Percentiles rank a stretch among this genome's conserved stretches.
Conservation (phyloP, 1,139 yeast species). For the Candida albicans region DNA sequence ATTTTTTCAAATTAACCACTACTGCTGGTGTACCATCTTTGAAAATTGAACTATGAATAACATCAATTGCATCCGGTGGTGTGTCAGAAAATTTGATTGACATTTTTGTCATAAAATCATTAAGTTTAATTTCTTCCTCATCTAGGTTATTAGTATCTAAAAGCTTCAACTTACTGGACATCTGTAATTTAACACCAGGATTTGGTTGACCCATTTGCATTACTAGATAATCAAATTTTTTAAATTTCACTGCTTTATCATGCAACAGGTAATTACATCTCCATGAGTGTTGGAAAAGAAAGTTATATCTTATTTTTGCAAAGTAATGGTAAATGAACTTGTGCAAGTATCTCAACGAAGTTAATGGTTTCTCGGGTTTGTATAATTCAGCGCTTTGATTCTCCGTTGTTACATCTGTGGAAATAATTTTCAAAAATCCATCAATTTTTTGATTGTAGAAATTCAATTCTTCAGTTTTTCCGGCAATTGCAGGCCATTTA, state of each 20-base stretch:
- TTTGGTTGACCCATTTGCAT: constrained; percentile 42
- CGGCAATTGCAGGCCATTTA: constrained; percentile 58
- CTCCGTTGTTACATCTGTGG: constrained; percentile 14
- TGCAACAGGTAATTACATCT: constrained; percentile 22
- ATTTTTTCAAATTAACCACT: constrained; percentile 50
- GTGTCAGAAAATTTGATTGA: constrained; percentile 54
- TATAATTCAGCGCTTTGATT: constrained; percentile 31
- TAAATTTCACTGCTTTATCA: constrained; percentile 27
- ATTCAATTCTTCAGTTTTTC: constrained; percentile 42
- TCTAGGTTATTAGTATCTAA: constrained; percentile 41
- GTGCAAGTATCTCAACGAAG: constrained; percentile 63
- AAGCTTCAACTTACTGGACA: constrained; percentile 50
- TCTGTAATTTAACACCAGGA: constrained; percentile 49
- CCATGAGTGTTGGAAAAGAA: constrained; percentile 27
- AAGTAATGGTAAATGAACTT: constrained; percentile 64
- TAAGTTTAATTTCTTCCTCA: constrained; percentile 45
- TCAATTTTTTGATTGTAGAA: constrained; percentile 47
- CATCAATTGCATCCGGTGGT: constrained; percentile 38
- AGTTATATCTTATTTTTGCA: constrained; percentile 48
- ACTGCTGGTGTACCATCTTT: constrained; percentile 74
- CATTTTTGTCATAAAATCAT: constrained; percentile 75
- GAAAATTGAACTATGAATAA: constrained; percentile 64
- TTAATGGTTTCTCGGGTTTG: constrained; percentile 28
- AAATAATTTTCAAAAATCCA: constrained; percentile 40
- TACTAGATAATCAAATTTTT: constrained; percentile 30